These are phyloP conservation scores for Plasmodium blacklocki DNA, from an alignment of 169 alveolate genomes.

Conservation along the genomic window DNA sequence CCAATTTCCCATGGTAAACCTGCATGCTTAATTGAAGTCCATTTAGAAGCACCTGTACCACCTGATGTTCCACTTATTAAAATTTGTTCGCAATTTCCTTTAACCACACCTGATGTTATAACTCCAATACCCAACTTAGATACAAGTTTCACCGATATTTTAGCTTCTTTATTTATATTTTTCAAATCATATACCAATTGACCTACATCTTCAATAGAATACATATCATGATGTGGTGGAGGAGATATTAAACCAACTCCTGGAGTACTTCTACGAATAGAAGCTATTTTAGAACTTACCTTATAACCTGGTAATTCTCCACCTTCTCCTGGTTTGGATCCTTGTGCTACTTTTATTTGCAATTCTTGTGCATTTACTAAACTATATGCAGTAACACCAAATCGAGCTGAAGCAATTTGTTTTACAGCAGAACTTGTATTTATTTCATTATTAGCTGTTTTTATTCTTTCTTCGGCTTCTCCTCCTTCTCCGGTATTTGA, in stretches of 20 bases:
- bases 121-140: slow-evolving; percentile 88
- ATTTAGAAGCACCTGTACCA: slow-evolving; percentile 89
- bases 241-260: slow-evolving; percentile 89
- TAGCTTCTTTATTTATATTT: slow-evolving; percentile 84
- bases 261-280: slow-evolving; percentile 84
- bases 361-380: slow-evolving; percentile 85
- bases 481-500: slow-evolving; percentile 90
- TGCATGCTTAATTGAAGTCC: slow-evolving; percentile 86
- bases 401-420: slow-evolving; percentile 87
- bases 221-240: slow-evolving; percentile 90
- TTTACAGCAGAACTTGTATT: slow-evolving; percentile 82
- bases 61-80: slow-evolving; percentile 86
- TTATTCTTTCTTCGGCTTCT: slow-evolving; percentile 82
- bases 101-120: slow-evolving; percentile 86
- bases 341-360: slow-evolving; percentile 87
- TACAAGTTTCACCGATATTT: slow-evolving; percentile 85
- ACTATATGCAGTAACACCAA: slow-evolving; percentile 86
- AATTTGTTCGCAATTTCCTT: slow-evolving; percentile 87
- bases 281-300: slow-evolving; percentile 87
- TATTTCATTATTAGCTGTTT: slow-evolving; percentile 12
- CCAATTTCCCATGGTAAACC: slow-evolving; percentile 91
- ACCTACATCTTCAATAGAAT: slow-evolving; percentile 88
- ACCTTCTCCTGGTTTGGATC: slow-evolving; percentile 91
- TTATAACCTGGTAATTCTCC: slow-evolving; percentile 91
- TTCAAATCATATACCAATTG: slow-evolving; percentile 85